Percentiles rank a stretch among this genome's conserved stretches.
These are phyloP conservation scores for Rubus idaeus DNA, from an alignment of 306 rosid species.

Conservation along the genomic window DNA sequence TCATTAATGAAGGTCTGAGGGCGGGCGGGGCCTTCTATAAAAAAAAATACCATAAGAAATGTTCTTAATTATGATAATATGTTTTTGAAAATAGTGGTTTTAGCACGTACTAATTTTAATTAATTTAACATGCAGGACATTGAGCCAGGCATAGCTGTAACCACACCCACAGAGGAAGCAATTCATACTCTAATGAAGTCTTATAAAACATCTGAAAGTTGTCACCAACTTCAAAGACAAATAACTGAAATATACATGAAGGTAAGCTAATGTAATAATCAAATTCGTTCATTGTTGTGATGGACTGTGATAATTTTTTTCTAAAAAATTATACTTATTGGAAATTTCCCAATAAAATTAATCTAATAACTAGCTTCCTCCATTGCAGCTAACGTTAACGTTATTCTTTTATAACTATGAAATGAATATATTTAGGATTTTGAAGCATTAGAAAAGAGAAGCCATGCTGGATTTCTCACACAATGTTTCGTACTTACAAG, in stretches of 20 bases:
- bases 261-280: slow-evolving; percentile 29
- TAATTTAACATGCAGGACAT: slow-evolving; percentile 33
- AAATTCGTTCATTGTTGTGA: too few species aligned
- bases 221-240: slow-evolving; percentile 35
- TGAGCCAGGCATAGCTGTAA: slow-evolving; percentile 36
- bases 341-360: too few species aligned
- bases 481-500: slow-evolving; percentile 52
- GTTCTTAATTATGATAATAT: too few species aligned
- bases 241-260: slow-evolving; percentile 35
- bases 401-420: background rate
- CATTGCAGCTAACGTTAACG: background rate
- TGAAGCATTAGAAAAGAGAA: slow-evolving; percentile 32
- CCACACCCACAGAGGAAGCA: slow-evolving; percentile 39
- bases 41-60: too few species aligned
- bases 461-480: slow-evolving; percentile 45
- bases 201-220: slow-evolving; percentile 34
- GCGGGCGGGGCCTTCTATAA: too few species aligned
- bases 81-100: too few species aligned
- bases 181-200: slow-evolving; percentile 40
- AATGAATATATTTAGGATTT: slow-evolving; percentile 29
- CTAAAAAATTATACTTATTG: too few species aligned
- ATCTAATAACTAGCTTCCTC: background rate
- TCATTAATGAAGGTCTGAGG: too few species aligned
- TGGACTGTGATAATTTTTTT: too few species aligned
- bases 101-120: background rate